A percentile compares a stretch with the other conserved stretches of the same genome.
Conservation (phyloP, 1,139 yeast species). For the Chernovozyma sophiae-reginae region DNA sequence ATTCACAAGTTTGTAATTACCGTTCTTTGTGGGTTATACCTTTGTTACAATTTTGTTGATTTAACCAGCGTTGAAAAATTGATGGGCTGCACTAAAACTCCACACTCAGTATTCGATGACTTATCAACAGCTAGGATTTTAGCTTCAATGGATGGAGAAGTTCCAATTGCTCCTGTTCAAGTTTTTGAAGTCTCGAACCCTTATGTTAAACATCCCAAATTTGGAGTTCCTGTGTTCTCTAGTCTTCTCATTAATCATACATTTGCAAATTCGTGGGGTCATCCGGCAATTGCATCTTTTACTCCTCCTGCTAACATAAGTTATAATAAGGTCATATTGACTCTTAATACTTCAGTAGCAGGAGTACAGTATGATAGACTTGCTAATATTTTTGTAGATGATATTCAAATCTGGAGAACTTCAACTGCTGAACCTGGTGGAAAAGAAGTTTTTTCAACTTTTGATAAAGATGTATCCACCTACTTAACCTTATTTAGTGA, state of each 20-base stretch:
- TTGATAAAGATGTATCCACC: slow-evolving; percentile 61
- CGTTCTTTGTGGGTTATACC: neutral
- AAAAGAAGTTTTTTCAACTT: slow-evolving; percentile 38
- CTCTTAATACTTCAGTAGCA: slow-evolving; percentile 52
- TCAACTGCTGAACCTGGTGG: slow-evolving; percentile 80
- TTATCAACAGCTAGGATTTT: too few species aligned
- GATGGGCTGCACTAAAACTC: too few species aligned
- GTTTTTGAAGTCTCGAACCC: slow-evolving; percentile 30
- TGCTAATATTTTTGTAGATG: slow-evolving; percentile 64
- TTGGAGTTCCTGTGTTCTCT: slow-evolving; percentile 27
- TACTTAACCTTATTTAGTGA: slow-evolving; percentile 50
- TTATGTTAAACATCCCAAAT: slow-evolving; percentile 20
- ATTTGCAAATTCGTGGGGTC: slow-evolving; percentile 37
- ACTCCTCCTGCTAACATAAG: slow-evolving; percentile 25
- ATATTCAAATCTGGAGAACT: slow-evolving; percentile 76
- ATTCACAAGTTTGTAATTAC: neutral
- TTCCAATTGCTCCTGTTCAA: slow-evolving; percentile 13
- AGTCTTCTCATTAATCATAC: slow-evolving; percentile 26
- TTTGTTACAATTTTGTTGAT: neutral
- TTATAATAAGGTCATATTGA: slow-evolving; percentile 60
- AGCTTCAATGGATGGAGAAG: too few species aligned
- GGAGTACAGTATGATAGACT: slow-evolving; percentile 79
- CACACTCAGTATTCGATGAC: too few species aligned
- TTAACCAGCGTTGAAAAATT: slow-evolving; percentile 6
- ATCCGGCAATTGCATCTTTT: slow-evolving; percentile 24